Conservation (phyloP, 169 alveolate genomes). For the Pseudocohnilembus persalinus region DNA sequence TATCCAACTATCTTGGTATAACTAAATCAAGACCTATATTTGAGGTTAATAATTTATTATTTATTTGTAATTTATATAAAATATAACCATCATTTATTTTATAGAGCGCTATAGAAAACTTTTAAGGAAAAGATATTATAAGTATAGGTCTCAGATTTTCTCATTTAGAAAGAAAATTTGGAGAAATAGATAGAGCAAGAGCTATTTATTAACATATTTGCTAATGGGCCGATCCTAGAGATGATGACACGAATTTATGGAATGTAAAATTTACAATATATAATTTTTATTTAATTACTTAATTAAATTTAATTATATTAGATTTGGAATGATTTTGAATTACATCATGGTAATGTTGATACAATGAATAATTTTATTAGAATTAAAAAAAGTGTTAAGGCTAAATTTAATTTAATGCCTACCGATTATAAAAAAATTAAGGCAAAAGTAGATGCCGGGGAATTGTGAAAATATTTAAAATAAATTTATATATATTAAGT, state of each 20-base stretch:
- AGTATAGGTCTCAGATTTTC: constrained; percentile 89
- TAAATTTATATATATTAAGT: too few relatives aligned
- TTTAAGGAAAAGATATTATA: constrained; percentile 69
- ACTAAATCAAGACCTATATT: constrained; percentile 87
- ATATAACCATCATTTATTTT: background rate
- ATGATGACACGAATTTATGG: constrained; percentile 77
- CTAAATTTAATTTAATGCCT: constrained; percentile 46
- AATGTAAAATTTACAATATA: constrained; percentile 58
- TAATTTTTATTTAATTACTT: background rate
- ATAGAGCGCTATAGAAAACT: constrained; percentile 52
- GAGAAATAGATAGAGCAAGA: constrained; percentile 94
- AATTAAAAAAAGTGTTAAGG: constrained; percentile 59
- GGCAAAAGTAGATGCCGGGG: constrained; percentile 38
- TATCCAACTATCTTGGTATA: constrained; percentile 90
- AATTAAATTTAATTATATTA: constrained; percentile 16
- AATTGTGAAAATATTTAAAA: constrained; percentile 19
- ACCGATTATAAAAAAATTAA: constrained; percentile 39
- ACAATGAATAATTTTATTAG: constrained; percentile 91
- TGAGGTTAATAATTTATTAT: constrained; percentile 37
- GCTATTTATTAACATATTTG: constrained; percentile 88
- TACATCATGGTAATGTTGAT: constrained; percentile 92
- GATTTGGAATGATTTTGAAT: constrained; percentile 93
- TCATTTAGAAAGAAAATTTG: constrained; percentile 90
- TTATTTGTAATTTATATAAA: background rate
- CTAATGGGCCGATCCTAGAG: constrained; percentile 90